Base-by-base conservation (phyloP, 345 rosid genomes). In the Angophora floribunda region DNA sequence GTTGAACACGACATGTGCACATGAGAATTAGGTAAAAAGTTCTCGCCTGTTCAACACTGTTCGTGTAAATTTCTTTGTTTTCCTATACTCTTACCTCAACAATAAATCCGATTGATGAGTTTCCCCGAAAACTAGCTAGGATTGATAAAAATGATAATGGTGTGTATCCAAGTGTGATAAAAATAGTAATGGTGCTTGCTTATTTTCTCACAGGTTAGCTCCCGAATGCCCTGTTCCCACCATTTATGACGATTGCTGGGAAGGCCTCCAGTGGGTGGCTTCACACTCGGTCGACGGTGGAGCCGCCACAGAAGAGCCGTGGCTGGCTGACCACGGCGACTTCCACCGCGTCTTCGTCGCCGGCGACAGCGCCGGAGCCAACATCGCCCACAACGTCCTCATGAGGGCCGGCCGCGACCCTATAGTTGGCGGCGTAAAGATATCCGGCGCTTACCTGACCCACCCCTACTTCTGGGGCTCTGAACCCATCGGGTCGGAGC, bases 381-480 rank as follows among this genome's bases (percentile, higher is more conserved):
- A 91, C 57, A 47, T 94, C 8, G 91, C 89, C 12, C 91, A 92
- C 86, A 88, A 89, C 51, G 50, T 88, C 13, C 87, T 85, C 50
- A 82, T 94, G 91, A 57, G 91, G 87, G 92, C 92, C 3, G 92
- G 93, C 1, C 19, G 51, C 1, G 91, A 92, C 28, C 49, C 49
- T 2, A 49, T 91, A 86, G 80, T 82, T 1, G 90, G 93, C 5
- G 90, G 88, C 21, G 89, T 90, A 1, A 90, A 86, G 44, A 86
- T 94, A 13, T 6, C 41, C 6, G 94, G 95, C 13, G 89, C 89
- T 50, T 88, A 88, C 80, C 57, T 92, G 16, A 89, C 92, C 2
- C 94, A 94, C n/a, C 94, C 94, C 17, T 93, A 88, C 87, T 93
- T 94, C 61, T 93, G 96, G 94, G 93, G 94, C 11, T 93, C 96